Conservation (phyloP, 1,284 basidiomycete genomes). For the Vanrija sp. region DNA sequence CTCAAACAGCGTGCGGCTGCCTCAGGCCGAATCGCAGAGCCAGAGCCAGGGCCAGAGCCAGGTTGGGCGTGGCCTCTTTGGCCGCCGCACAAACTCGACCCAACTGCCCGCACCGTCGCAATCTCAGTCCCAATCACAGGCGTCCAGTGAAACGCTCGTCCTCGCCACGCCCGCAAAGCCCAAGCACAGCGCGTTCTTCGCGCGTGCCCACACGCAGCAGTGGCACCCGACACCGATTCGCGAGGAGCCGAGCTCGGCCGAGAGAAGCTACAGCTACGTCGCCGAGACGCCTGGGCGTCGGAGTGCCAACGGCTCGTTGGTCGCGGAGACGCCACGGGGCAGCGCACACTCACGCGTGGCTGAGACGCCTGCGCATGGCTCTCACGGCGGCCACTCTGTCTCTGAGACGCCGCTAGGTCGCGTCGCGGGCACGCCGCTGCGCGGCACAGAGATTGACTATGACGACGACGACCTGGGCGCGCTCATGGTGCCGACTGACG, state of each 20-base stretch:
- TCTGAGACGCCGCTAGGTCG: slow-evolving; percentile 8
- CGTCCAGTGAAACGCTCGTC: slow-evolving; percentile 29
- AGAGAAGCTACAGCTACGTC: slow-evolving; percentile 8
- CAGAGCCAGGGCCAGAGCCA: slow-evolving; percentile 4
- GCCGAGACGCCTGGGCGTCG: slow-evolving; percentile 27
- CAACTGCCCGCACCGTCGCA: slow-evolving; percentile 1
- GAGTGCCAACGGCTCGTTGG: background rate
- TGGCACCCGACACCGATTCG: slow-evolving; percentile 36
- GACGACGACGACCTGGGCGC: slow-evolving; percentile 32
- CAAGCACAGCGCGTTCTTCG: slow-evolving; percentile 15
- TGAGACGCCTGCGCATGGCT: slow-evolving; percentile 8
- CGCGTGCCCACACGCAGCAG: background rate
- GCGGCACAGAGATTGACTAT: background rate
- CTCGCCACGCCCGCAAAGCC: slow-evolving; percentile 43
- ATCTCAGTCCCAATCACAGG: slow-evolving; percentile 1
- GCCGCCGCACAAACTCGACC: slow-evolving; percentile 6
- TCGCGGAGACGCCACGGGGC: slow-evolving; percentile 8
- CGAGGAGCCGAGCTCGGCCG: slow-evolving; percentile 29
- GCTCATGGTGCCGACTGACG: slow-evolving; percentile 45
- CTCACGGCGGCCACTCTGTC: background rate
- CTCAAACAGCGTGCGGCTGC: background rate
- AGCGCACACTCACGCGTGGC: slow-evolving; percentile 4
- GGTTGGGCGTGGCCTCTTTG: slow-evolving; percentile 20
- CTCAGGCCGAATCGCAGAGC: slow-evolving; percentile 10
- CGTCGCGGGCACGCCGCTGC: background rate